phyloP scores from a whole-genome alignment of 345 rosid genomes.

The Arabidopsis arenosa region DNA sequence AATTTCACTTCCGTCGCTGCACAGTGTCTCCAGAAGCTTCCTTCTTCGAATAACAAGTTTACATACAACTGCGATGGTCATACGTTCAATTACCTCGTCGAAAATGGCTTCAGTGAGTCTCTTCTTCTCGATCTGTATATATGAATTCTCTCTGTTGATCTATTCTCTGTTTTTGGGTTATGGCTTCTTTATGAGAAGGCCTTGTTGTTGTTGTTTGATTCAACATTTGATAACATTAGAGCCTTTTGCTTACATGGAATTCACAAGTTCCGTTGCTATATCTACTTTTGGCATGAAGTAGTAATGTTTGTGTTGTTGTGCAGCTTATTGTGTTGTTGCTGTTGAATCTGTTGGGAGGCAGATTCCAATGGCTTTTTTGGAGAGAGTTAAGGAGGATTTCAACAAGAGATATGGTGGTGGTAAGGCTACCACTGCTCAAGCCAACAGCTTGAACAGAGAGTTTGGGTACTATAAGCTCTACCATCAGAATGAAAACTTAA shows the following conservation, averaged over 20 bases:
- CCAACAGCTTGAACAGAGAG: slow-evolving; percentile 80
- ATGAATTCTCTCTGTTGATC: too few species aligned
- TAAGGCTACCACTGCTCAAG: slow-evolving; percentile 76
- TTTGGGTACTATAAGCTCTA: slow-evolving; percentile 52
- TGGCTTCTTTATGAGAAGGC: too few species aligned
- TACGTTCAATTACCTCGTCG: slow-evolving; percentile 74
- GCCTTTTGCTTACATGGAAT: background rate
- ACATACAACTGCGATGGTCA: slow-evolving; percentile 79
- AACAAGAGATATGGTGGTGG: slow-evolving; percentile 87
- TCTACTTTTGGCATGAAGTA: background rate
- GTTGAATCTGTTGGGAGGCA: slow-evolving; percentile 86
- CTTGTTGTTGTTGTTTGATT: too few species aligned
- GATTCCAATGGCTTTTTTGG: slow-evolving; percentile 87
- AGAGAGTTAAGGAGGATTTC: slow-evolving; percentile 83
- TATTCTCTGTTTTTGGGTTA: too few species aligned
- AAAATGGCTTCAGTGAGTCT: slow-evolving; percentile 63
- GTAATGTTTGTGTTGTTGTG: slow-evolving; percentile 27
- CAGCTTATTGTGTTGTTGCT: slow-evolving; percentile 94
- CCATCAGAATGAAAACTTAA: background rate
- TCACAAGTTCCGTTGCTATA: background rate
- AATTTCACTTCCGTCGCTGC: slow-evolving; percentile 70
- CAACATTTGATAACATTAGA: too few species aligned
- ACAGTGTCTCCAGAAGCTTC: slow-evolving; percentile 77
- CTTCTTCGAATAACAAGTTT: slow-evolving; percentile 67
- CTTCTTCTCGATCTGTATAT: background rate